phyloP scores from a whole-genome alignment of 345 rosid genomes.

The Acer saccharum region DNA sequence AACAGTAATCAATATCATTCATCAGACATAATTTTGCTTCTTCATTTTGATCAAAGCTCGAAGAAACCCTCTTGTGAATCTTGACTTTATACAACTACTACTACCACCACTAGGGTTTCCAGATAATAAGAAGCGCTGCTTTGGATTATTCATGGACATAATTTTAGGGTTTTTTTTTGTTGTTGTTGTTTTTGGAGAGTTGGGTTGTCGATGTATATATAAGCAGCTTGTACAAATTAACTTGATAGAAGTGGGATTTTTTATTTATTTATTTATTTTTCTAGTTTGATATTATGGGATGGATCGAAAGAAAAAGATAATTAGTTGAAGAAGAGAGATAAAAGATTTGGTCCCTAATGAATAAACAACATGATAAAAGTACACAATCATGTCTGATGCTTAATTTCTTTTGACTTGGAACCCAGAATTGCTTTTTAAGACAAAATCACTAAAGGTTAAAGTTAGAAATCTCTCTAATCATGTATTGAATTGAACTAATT shows the following conservation, averaged over 20 bases:
- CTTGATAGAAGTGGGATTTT: neutral
- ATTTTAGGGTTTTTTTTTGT: constrained; percentile 33
- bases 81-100: too few relatives aligned
- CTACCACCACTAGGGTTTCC: too few relatives aligned
- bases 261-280: neutral
- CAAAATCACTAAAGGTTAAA: neutral
- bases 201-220: neutral
- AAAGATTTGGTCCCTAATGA: constrained; percentile 21
- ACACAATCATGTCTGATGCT: constrained; percentile 23
- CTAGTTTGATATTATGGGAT: neutral
- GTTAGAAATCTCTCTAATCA: neutral
- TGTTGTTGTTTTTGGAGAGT: neutral
- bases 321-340: neutral
- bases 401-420: constrained; percentile 23
- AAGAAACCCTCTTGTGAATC: constrained; percentile 43
- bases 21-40: neutral
- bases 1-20: too few relatives aligned
- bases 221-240: too few relatives aligned
- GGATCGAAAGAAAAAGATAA: constrained; percentile 17
- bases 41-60: constrained; percentile 41
- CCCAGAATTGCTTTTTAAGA: neutral
- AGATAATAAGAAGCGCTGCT: neutral
- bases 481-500: neutral
- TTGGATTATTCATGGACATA: constrained; percentile 29
- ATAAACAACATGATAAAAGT: constrained; percentile 18